Percentiles rank a stretch among this genome's conserved stretches.
Conservation (phyloP, 352 stramenopile species). For the Globisporangium acanthophoron region DNA sequence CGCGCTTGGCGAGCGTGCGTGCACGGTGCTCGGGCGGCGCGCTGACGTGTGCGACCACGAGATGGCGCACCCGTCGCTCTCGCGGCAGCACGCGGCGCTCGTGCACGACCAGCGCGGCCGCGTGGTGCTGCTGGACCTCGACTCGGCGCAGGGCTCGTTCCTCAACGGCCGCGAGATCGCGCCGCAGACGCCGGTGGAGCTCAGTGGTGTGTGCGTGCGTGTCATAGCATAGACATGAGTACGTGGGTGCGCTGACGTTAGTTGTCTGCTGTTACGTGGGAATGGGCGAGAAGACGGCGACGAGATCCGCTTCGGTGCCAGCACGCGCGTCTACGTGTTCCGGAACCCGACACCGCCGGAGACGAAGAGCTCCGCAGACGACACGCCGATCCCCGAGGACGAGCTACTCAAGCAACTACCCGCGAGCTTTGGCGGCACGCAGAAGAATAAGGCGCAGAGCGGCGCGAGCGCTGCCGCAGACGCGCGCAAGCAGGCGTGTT, state of each 20-base stretch:
- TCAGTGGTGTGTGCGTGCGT: constrained; percentile 24
- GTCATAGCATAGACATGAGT: no score
- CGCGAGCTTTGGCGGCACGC: constrained; percentile 31
- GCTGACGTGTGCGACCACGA: constrained; percentile 66
- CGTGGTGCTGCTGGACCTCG: constrained; percentile 67
- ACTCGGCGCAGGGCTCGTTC: constrained; percentile 82
- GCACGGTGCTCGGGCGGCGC: constrained; percentile 72
- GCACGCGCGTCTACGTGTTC: constrained; percentile 56
- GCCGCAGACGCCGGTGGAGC: constrained; percentile 28
- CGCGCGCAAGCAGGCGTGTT: constrained; percentile 34
- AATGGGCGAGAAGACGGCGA: constrained; percentile 29
- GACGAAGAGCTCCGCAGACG: constrained; percentile 11
- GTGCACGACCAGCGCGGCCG: constrained; percentile 53
- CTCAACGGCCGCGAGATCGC: constrained; percentile 66
- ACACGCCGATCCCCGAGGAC: constrained; percentile 1
- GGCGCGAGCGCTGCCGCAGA: background rate
- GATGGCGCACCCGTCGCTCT: constrained; percentile 79
- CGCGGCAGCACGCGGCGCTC: constrained; percentile 71
- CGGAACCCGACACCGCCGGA: constrained; percentile 13
- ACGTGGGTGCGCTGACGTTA: background rate
- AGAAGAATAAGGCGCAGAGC: constrained; percentile 13
- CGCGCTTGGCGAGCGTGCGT: constrained; percentile 41
- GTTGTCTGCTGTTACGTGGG: background rate
- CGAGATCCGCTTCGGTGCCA: constrained; percentile 51
- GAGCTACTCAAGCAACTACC: constrained; percentile 31